A percentile compares a stretch with the other conserved stretches of the same genome.
Conservation (phyloP, 2,329 filamentous ascomycete genomes). For the Dothiorella sarmentorum region DNA sequence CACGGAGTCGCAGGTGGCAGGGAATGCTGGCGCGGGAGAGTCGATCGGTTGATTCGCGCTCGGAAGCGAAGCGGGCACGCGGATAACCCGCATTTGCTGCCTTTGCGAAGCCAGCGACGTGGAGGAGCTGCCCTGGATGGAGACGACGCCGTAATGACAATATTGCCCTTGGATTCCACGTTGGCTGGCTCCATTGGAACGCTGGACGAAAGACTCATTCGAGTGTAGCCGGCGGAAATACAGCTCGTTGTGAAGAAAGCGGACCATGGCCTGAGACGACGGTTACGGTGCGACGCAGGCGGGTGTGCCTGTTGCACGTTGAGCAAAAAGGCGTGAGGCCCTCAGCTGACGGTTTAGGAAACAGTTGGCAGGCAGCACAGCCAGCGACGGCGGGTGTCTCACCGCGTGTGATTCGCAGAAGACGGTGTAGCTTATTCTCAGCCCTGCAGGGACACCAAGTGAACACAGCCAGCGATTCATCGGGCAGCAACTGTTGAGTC, state of each 20-base stretch:
- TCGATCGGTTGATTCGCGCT: conserved; percentile 10
- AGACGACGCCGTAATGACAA: too few relatives aligned
- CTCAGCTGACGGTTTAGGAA: conserved; percentile 12
- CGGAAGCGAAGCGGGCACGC: conserved; percentile 10
- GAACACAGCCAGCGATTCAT: not conserved
- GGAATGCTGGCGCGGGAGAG: conserved; percentile 9
- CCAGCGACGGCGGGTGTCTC: not conserved
- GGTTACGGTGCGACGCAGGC: not conserved
- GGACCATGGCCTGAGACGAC: not conserved
- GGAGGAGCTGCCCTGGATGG: not conserved
- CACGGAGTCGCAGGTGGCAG: conserved; percentile 2
- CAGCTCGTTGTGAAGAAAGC: not conserved
- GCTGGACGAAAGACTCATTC: not conserved
- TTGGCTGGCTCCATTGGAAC: conserved; percentile 5
- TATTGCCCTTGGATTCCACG: not conserved
- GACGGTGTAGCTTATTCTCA: conserved; percentile 6
- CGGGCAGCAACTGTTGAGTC: conserved; percentile 5
- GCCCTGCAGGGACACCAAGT: conserved; percentile 6
- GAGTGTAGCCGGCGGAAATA: not conserved
- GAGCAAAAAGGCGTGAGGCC: not conserved
- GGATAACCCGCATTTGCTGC: not conserved
- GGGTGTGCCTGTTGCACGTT: conserved; percentile 11
- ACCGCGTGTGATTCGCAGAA: not conserved
- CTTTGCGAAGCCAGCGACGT: not conserved
- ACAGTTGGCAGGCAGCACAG: conserved; percentile 6